Conservation (phyloP, 2,329 filamentous ascomycete species). For the Aureobasidium sp. region DNA sequence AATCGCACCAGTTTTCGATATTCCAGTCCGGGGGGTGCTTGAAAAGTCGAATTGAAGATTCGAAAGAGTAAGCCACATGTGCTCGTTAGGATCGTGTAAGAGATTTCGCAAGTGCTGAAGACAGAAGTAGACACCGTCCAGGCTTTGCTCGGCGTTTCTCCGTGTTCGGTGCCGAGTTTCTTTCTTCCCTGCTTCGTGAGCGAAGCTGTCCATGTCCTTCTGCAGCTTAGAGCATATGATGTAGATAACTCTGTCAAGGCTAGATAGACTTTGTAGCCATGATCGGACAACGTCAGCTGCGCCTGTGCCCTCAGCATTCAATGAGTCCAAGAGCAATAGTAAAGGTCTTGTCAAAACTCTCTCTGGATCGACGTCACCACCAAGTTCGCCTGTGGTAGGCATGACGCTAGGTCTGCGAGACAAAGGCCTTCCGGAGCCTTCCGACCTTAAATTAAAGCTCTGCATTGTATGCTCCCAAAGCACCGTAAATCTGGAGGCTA, state of each 20-base stretch:
- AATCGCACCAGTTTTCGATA: slow-evolving; percentile 16
- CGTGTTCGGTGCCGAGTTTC: slow-evolving; percentile 5
- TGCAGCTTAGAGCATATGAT: slow-evolving; percentile 22
- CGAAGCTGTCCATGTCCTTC: slow-evolving; percentile 17
- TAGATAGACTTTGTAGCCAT: slow-evolving; percentile 65
- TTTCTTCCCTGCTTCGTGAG: neutral
- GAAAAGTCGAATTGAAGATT: slow-evolving; percentile 7
- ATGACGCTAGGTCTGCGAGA: slow-evolving; percentile 26
- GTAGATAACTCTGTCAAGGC: slow-evolving; percentile 43
- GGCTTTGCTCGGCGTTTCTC: slow-evolving; percentile 17
- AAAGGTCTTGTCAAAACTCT: slow-evolving; percentile 73
- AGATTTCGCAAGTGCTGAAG: slow-evolving; percentile 68
- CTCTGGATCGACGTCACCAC: slow-evolving; percentile 56
- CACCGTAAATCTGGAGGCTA: slow-evolving; percentile 63
- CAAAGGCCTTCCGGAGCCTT: slow-evolving; percentile 17
- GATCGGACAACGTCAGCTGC: slow-evolving; percentile 68
- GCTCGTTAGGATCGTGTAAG: slow-evolving; percentile 59
- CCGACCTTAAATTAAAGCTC: slow-evolving; percentile 14
- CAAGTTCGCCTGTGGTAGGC: slow-evolving; percentile 26
- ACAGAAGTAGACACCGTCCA: slow-evolving; percentile 67
- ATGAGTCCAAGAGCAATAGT: slow-evolving; percentile 71
- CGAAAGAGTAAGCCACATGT: slow-evolving; percentile 50
- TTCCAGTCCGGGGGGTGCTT: neutral
- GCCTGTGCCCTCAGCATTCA: slow-evolving; percentile 66
- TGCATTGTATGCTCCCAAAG: slow-evolving; percentile 70